Evolutionary conservation across 2,329 filamentous ascomycete genomes (phyloP).

Genomic region (Calcarisporium arbuscula): DNA sequence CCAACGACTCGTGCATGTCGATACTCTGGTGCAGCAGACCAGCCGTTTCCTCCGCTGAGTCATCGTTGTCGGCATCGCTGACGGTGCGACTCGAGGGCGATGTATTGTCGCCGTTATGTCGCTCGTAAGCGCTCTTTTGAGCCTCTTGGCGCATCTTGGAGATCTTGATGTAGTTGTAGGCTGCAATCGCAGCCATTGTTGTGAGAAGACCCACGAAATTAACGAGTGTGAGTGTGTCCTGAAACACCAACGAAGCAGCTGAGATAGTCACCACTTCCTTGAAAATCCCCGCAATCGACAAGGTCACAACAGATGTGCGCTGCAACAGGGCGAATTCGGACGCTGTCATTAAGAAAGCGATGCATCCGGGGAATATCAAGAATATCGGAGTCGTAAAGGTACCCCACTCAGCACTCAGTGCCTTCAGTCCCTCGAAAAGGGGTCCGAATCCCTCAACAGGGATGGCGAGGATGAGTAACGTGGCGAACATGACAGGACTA

Average conservation of each 20-base stretch:
- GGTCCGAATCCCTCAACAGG: slow-evolving; percentile 74
- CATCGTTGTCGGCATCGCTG: slow-evolving; percentile 36
- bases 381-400: slow-evolving; percentile 59
- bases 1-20: slow-evolving; percentile 27
- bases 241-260: slow-evolving; percentile 80
- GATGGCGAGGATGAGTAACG: slow-evolving; percentile 72
- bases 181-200: slow-evolving; percentile 77
- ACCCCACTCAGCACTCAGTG: slow-evolving; percentile 64
- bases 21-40: slow-evolving; percentile 37
- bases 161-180: slow-evolving; percentile 95
- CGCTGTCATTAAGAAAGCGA: slow-evolving; percentile 95
- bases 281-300: slow-evolving; percentile 96
- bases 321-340: slow-evolving; percentile 93
- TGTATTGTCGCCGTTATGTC: slow-evolving; percentile 25
- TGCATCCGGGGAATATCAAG: slow-evolving; percentile 79
- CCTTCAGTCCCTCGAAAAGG: slow-evolving; percentile 59
- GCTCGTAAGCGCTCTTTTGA: slow-evolving; percentile 40
- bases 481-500: slow-evolving; percentile 92
- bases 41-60: slow-evolving; percentile 37
- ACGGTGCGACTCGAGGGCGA: slow-evolving; percentile 30
- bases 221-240: slow-evolving; percentile 79
- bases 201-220: slow-evolving; percentile 84
- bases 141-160: slow-evolving; percentile 80
- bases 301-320: slow-evolving; percentile 89
- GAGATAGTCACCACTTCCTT: slow-evolving; percentile 97